These are phyloP conservation scores for Talaromyces sp. DNA, from an alignment of 2,329 filamentous ascomycete genomes.

Conservation along the genomic window DNA sequence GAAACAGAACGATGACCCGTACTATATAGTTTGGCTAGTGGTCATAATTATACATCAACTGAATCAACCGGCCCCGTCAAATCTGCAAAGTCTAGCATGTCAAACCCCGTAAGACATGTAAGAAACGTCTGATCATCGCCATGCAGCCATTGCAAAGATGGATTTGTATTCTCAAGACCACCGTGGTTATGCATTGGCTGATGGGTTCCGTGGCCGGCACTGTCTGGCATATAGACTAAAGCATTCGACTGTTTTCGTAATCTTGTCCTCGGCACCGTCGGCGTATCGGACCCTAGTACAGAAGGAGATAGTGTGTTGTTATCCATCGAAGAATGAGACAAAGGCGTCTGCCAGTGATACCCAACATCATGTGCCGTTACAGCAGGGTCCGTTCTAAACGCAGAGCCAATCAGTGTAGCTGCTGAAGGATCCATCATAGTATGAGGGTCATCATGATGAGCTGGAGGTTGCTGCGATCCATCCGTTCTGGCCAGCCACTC, in stretches of 20 bases:
- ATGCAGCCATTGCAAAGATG: constrained; percentile 19
- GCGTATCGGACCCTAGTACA: not conserved
- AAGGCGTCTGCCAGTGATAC: constrained; percentile 5
- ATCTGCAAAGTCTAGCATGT: constrained; percentile 23
- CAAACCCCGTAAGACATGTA: constrained; percentile 29
- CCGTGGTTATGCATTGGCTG: not conserved
- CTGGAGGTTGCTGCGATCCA: not conserved
- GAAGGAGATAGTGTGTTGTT: not conserved
- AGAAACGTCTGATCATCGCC: constrained; percentile 27
- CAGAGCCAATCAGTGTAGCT: not conserved
- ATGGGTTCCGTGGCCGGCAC: not conserved
- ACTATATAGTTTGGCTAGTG: too few species aligned
- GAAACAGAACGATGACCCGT: not conserved
- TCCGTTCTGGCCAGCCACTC: constrained; percentile 13
- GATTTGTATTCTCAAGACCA: not conserved
- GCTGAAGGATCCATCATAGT: not conserved
- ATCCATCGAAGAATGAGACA: not conserved
- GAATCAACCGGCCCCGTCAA: not conserved
- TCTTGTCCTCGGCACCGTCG: not conserved
- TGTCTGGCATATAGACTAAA: not conserved
- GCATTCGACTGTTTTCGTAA: not conserved
- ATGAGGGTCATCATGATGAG: not conserved
- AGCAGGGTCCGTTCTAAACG: not conserved
- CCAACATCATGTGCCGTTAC: not conserved
- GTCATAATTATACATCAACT: not conserved